Percentiles rank a stretch among this genome's conserved stretches.
These are phyloP conservation scores for Theileria sp. DNA, from an alignment of 169 alveolate genomes.

Conservation along the genomic window DNA sequence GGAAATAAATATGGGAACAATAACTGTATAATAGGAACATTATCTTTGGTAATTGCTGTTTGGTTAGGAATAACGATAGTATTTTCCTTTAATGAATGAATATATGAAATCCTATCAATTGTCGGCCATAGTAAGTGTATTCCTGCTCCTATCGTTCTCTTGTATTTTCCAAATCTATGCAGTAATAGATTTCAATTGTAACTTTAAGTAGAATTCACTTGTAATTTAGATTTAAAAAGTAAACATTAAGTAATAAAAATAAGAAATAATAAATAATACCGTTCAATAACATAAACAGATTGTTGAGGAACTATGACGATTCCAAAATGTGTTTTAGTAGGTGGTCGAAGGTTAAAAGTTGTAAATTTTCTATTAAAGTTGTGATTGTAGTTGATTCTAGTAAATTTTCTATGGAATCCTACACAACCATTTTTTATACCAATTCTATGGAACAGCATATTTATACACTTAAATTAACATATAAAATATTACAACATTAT, in stretches of 20 bases:
- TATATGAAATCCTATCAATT: constrained; percentile 87
- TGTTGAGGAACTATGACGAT: constrained; percentile 90
- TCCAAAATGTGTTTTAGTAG: constrained; percentile 68
- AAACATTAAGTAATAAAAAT: neutral
- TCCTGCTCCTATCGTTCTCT: constrained; percentile 87
- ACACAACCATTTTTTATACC: neutral
- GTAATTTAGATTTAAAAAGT: neutral
- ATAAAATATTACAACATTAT: neutral
- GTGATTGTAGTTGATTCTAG: neutral
- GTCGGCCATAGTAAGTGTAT: constrained; percentile 87
- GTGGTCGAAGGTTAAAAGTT: constrained; percentile 10
- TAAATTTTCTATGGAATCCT: neutral
- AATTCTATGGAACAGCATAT: neutral
- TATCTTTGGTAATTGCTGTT: constrained; percentile 94
- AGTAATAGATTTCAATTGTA: too few species aligned
- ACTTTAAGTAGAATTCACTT: neutral
- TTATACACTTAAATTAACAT: neutral
- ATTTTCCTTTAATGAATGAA: constrained; percentile 91
- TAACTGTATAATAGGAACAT: constrained; percentile 66
- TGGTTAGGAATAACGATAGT: constrained; percentile 88
- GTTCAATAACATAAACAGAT: constrained; percentile 87
- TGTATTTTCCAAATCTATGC: constrained; percentile 86
- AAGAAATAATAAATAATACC: constrained; percentile 46
- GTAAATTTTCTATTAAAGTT: neutral
- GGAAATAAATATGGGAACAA: neutral